Base-by-base conservation (phyloP, 2,329 filamentous ascomycete genomes). In the Alternaria tenuissima region DNA sequence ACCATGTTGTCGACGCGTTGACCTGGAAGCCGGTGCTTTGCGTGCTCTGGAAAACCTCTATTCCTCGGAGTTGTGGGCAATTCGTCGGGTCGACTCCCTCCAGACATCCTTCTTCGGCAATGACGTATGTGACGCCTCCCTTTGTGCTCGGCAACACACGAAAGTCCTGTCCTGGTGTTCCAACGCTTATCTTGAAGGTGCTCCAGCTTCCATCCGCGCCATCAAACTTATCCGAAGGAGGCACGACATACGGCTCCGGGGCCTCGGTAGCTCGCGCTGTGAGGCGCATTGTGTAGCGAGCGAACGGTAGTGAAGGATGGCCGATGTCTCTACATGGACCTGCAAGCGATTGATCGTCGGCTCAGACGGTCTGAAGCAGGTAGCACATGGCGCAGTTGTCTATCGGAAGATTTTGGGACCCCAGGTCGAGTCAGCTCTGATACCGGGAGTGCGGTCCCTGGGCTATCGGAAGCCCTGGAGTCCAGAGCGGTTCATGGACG, bases 161-260 rank as follows among this genome's bases (percentile, higher is more conserved):
- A 30, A 78, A 76, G 38, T 79, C 74, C 57, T 81, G 79, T 26
- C 72, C 73, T 26, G 79, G 79, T 34, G 71, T 77, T 4, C 80
- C 80, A 2, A 81, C 76, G 46, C 69, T 74, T 38, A 81, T 69
- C n/a, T 72, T 68, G 64, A 81, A 81, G 3, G 78, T 78, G 46
- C 77, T 80, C 80, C 80, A 81, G 44, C 59, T 66, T 2, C 80
- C 79, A 68, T 81, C 79, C 55, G 78, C 75, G 49, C 79, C 79
- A 38, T 81, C 77, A 62, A 79, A 79, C 28, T 72, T 57, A 49
- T 73, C 62, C 24, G 75, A 74, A 6, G 73, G 67, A 32, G 72
- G 75, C 12, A 78, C 72, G 32, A 69, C 69, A 61, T 76, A 77
- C 9, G 75, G 75, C 55, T 57, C 43, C 20, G 69, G 63, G 18